Evolutionary conservation across 148 eudicot genomes (phyloP).

Genomic region (Camellia lanceoleosa): DNA sequence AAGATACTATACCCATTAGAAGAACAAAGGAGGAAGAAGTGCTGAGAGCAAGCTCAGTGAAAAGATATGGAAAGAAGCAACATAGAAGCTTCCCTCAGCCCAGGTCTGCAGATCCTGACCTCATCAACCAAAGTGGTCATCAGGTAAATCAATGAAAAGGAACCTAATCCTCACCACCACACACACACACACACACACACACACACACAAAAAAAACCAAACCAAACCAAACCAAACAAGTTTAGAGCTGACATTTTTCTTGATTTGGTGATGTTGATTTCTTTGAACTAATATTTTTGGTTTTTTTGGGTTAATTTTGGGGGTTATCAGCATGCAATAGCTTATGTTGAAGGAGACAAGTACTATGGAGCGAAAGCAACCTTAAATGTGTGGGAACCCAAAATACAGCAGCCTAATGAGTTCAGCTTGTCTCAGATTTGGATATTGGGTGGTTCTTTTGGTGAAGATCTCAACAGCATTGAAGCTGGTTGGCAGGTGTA

Average conservation of each 20-base stretch:
- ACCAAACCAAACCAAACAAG: too few species aligned
- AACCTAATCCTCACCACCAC: not conserved
- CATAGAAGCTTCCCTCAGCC: conserved; percentile 62
- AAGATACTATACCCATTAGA: conserved; percentile 77
- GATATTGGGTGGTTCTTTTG: conserved; percentile 95
- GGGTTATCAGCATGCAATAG: conserved; percentile 76
- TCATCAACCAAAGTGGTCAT: conserved; percentile 85
- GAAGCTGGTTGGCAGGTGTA: conserved; percentile 99
- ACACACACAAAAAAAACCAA: too few species aligned
- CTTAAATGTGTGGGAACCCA: conserved; percentile 94
- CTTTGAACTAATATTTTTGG: not conserved
- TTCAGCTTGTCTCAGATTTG: conserved; percentile 94
- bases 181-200: too few species aligned
- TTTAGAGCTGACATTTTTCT: not conserved
- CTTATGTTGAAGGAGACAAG: conserved; percentile 94
- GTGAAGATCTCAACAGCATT: conserved; percentile 96
- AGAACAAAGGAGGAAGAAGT: conserved; percentile 82
- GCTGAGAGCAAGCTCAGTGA: conserved; percentile 84
- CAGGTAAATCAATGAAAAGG: conserved; percentile 52
- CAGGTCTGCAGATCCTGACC: conserved; percentile 92
- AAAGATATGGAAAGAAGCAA: conserved; percentile 84
- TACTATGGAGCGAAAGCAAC: conserved; percentile 96
- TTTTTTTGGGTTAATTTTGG: not conserved
- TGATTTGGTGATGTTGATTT: not conserved
- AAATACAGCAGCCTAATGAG: conserved; percentile 91